Conservation (phyloP, 805 yeast genomes). For the Yueomyces sinensis region DNA sequence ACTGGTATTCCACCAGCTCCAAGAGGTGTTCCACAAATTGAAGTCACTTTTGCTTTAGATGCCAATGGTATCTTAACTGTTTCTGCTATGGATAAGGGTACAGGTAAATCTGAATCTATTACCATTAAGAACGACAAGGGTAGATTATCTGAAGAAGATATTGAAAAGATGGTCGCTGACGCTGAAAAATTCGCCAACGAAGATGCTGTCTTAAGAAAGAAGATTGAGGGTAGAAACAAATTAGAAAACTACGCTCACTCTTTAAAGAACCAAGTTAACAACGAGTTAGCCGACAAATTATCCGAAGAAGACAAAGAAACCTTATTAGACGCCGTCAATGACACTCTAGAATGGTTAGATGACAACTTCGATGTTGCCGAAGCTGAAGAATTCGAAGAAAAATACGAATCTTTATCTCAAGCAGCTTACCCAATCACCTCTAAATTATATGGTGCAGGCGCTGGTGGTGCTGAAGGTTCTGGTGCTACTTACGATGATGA, state of each 20-base stretch:
- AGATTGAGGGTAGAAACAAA: slow-evolving; percentile 78
- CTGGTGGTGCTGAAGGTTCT: slow-evolving; percentile 30
- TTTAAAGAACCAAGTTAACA: slow-evolving; percentile 57
- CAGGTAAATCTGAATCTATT: slow-evolving; percentile 83
- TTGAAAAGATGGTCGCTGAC: slow-evolving; percentile 95
- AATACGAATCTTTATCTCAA: slow-evolving; percentile 67
- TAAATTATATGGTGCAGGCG: slow-evolving; percentile 53
- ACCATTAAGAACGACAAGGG: slow-evolving; percentile 92
- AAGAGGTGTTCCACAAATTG: slow-evolving; percentile 97
- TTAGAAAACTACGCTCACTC: slow-evolving; percentile 83
- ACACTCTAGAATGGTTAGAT: slow-evolving; percentile 77
- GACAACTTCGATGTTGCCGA: slow-evolving; percentile 79
- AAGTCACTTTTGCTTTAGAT: slow-evolving; percentile 93
- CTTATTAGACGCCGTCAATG: slow-evolving; percentile 74
- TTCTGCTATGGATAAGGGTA: slow-evolving; percentile 86
- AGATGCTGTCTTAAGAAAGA: slow-evolving; percentile 70
- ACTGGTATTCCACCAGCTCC: slow-evolving; percentile 98
- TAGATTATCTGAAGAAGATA: slow-evolving; percentile 84
- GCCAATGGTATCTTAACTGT: slow-evolving; percentile 97
- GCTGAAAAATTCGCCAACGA: slow-evolving; percentile 92
- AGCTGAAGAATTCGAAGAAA: slow-evolving; percentile 87
- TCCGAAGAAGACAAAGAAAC: slow-evolving; percentile 88
- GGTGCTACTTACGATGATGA: slow-evolving; percentile 25
- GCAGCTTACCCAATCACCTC: slow-evolving; percentile 87
- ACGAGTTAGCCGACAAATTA: slow-evolving; percentile 59